These are phyloP conservation scores for Gossypium rotundifolium DNA, from an alignment of 345 rosid species.

Conservation along the genomic window DNA sequence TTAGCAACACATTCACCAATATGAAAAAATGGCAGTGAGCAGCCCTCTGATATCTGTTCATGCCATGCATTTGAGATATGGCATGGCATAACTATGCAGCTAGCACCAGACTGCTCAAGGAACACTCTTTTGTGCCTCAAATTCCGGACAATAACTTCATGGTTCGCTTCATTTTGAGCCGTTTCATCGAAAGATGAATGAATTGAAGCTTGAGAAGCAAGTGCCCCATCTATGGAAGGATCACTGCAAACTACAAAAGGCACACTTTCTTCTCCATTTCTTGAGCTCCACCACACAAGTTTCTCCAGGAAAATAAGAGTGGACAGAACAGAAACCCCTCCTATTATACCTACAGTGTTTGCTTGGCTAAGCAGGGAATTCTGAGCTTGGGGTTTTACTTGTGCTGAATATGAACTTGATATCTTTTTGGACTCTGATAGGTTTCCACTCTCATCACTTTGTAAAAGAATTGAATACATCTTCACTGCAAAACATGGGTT, in stretches of 20 bases:
- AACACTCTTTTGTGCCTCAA: conserved; percentile 41
- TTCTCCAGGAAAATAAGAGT: conserved; percentile 47
- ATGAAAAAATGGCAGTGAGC: conserved; percentile 50
- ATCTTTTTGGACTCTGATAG: conserved; percentile 13
- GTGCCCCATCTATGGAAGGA: conserved; percentile 17
- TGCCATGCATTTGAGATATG: conserved; percentile 55
- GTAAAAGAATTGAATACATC: conserved; percentile 17
- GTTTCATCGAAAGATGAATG: neutral
- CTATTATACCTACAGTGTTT: conserved; percentile 41
- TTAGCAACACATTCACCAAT: conserved; percentile 55
- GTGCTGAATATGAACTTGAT: conserved; percentile 9
- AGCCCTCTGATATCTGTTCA: conserved; percentile 41
- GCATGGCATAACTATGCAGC: conserved; percentile 62
- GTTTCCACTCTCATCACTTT: conserved; percentile 19
- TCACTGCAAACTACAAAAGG: conserved; percentile 46
- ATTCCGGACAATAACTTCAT: conserved; percentile 29
- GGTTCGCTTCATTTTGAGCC: neutral
- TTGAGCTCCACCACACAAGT: conserved; percentile 34
- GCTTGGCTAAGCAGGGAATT: conserved; percentile 17
- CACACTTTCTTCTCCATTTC: conserved; percentile 25
- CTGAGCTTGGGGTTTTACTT: neutral
- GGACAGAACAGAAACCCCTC: conserved; percentile 41
- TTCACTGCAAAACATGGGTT: conserved; percentile 13
- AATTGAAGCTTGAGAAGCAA: neutral
- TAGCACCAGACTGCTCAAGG: conserved; percentile 59